Percentiles rank a stretch among this genome's conserved stretches.
Evolutionary conservation across 2,329 filamentous ascomycete species (phyloP).

Genomic region (Lasiodiplodia sp.): DNA sequence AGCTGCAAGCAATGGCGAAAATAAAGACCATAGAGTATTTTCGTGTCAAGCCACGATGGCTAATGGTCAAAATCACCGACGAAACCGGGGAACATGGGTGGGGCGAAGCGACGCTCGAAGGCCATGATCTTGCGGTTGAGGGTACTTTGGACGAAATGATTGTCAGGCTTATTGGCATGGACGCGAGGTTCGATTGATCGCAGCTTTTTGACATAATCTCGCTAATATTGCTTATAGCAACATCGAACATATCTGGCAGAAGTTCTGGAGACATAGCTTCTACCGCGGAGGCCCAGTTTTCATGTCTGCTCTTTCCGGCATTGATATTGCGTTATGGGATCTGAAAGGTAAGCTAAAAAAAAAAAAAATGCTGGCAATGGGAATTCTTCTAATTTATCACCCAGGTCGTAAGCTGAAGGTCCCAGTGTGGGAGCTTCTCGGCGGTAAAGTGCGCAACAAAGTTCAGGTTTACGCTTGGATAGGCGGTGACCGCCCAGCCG

Average conservation of each 20-base stretch:
- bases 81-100: slow-evolving; percentile 70
- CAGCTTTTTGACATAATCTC: not conserved
- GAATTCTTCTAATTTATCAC: not conserved
- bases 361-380: slow-evolving; percentile 41
- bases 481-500: slow-evolving; percentile 73
- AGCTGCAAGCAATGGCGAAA: slow-evolving; percentile 60
- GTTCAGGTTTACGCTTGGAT: slow-evolving; percentile 64
- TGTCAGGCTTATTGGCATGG: slow-evolving; percentile 68
- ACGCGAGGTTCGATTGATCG: slow-evolving; percentile 66
- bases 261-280: slow-evolving; percentile 71
- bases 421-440: slow-evolving; percentile 24
- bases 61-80: slow-evolving; percentile 79
- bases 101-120: slow-evolving; percentile 78
- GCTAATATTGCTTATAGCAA: slow-evolving; percentile 57
- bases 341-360: slow-evolving; percentile 45
- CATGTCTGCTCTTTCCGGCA: slow-evolving; percentile 28
- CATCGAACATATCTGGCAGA: slow-evolving; percentile 83
- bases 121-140: slow-evolving; percentile 76
- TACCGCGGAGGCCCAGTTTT: slow-evolving; percentile 64
- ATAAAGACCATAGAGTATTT: slow-evolving; percentile 76
- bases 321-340: slow-evolving; percentile 31
- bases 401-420: slow-evolving; percentile 20
- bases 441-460: slow-evolving; percentile 19
- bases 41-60: slow-evolving; percentile 75
- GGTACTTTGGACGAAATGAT: slow-evolving; percentile 74